Evolutionary conservation across 768 basidiomycete genomes (phyloP), one percentile per base, ranked within the genome.

Genomic region (Agrocybe praecox): DNA sequence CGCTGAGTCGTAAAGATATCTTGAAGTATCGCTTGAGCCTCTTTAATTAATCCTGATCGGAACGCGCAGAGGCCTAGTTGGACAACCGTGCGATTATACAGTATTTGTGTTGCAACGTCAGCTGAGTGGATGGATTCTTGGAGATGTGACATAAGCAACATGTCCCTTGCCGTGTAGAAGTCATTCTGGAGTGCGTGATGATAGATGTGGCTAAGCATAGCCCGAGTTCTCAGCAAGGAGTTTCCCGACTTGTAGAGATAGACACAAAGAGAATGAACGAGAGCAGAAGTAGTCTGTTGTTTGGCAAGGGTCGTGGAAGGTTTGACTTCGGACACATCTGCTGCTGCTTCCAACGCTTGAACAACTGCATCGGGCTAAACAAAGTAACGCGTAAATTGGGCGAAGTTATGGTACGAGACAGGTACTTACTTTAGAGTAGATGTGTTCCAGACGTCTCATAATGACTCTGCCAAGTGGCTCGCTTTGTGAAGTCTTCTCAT

Each of bases 131-230:
- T 90, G 1, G 94, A 92, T 71, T 98, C 96, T 72, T 98, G 96
- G 49, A 99, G 83, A 71, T 98, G 97, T 5, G 96, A 98, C 97
- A 99, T 98, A 58, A 99, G 79, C 34, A 99, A 76, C 92, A 98
- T 96, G 75, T 99, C 97, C 24, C 97, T 92, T 10, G 97, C 92
- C 23, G 92, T 94, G 77, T 97, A 85, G 78, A 94, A 99, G 67
- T 96, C 90, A 65, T 98, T 97, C 72, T 96, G 94, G 26, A 97
- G 83, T 23, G 96, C 97, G 67, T 95, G 88, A 73, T 98, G 96
- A 72, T 95, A 99, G 69, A 98, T 94, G 70, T 99, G 97, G 67
- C 89, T 90, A 51, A 99, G 87, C 88, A 99, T 96, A 8, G 97
- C 96, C 59, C 97, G 88, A 12, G 97, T 98, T 53, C 96, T 90